Evolutionary conservation across 768 basidiomycete species (phyloP).

Genomic region (Lentinula boryana): DNA sequence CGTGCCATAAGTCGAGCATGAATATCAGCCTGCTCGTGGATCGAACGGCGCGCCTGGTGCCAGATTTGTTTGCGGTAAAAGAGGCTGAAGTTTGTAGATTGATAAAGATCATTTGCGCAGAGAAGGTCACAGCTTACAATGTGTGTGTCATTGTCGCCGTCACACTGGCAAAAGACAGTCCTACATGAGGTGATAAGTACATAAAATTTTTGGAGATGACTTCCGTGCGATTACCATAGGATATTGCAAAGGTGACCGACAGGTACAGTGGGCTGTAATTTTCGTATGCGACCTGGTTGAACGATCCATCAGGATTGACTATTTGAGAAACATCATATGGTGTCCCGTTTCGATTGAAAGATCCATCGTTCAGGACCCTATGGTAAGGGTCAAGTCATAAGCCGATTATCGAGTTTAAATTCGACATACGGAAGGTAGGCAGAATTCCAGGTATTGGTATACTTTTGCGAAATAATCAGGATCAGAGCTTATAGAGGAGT

Average conservation of each 20-base stretch:
- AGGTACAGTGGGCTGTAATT: constrained; percentile 60
- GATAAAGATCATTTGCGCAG: neutral
- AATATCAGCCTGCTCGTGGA: constrained; percentile 78
- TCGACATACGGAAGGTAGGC: constrained; percentile 47
- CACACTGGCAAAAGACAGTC: constrained; percentile 77
- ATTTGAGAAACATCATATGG: constrained; percentile 55
- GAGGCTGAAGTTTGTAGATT: constrained; percentile 24
- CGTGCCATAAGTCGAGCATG: constrained; percentile 77
- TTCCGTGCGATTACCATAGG: constrained; percentile 80
- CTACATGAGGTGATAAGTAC: constrained; percentile 39
- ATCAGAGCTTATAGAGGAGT: neutral
- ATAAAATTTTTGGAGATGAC: constrained; percentile 67
- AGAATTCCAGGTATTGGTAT: constrained; percentile 58
- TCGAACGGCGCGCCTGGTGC: constrained; percentile 60
- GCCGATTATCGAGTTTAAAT: neutral
- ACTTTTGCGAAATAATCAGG: constrained; percentile 22
- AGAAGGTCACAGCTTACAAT: constrained; percentile 10
- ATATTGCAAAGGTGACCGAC: constrained; percentile 66
- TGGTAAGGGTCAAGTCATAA: neutral
- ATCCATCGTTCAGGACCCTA: constrained; percentile 19
- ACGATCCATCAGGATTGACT: constrained; percentile 43
- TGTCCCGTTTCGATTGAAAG: constrained; percentile 58
- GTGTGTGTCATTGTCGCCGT: constrained; percentile 72
- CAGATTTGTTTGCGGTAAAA: constrained; percentile 79
- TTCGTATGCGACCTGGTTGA: constrained; percentile 51